A percentile compares a stretch with the other conserved stretches of the same genome.
Evolutionary conservation across 768 basidiomycete species (phyloP).

Genomic region (Heimioporus sp.): DNA sequence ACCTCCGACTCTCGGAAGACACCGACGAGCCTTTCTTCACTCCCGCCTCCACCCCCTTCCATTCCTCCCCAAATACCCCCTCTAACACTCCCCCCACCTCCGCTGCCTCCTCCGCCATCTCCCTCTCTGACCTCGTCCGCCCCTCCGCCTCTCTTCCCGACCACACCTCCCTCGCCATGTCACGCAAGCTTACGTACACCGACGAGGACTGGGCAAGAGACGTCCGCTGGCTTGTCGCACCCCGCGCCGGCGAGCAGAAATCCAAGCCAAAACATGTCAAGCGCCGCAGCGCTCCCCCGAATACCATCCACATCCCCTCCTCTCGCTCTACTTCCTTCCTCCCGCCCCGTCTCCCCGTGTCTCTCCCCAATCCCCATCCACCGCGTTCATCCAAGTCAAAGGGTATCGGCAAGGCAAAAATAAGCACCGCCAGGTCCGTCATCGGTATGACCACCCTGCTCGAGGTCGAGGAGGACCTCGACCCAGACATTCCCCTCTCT

Average conservation of each 20-base stretch:
- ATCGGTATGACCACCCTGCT: constrained; percentile 52
- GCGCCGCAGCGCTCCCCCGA: constrained; percentile 17
- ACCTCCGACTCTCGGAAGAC: constrained; percentile 23
- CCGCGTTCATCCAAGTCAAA: constrained; percentile 28
- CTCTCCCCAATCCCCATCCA: constrained; percentile 12
- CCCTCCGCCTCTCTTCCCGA: constrained; percentile 31
- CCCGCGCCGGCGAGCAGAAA: constrained; percentile 24
- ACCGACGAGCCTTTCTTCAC: constrained; percentile 54
- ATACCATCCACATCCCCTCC: constrained; percentile 3
- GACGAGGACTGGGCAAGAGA: constrained; percentile 69
- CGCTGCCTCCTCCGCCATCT: constrained; percentile 29
- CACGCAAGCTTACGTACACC: constrained; percentile 36
- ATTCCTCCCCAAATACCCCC: constrained; percentile 18
- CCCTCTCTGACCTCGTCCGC: constrained; percentile 35
- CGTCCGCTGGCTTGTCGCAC: constrained; percentile 57
- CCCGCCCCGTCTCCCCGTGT: constrained; percentile 8
- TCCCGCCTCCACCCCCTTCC: constrained; percentile 17
- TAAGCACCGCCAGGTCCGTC: constrained; percentile 42
- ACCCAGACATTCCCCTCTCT: constrained; percentile 17
- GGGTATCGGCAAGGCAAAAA: constrained; percentile 26
- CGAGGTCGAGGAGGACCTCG: constrained; percentile 50
- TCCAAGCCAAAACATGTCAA: constrained; percentile 18
- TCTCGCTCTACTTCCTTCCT: constrained; percentile 25
- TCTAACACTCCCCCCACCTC: constrained; percentile 22
- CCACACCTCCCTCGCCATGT: constrained; percentile 20